phyloP scores from a whole-genome alignment of 176 grass and related monocot species.

The Avena atlantica region DNA sequence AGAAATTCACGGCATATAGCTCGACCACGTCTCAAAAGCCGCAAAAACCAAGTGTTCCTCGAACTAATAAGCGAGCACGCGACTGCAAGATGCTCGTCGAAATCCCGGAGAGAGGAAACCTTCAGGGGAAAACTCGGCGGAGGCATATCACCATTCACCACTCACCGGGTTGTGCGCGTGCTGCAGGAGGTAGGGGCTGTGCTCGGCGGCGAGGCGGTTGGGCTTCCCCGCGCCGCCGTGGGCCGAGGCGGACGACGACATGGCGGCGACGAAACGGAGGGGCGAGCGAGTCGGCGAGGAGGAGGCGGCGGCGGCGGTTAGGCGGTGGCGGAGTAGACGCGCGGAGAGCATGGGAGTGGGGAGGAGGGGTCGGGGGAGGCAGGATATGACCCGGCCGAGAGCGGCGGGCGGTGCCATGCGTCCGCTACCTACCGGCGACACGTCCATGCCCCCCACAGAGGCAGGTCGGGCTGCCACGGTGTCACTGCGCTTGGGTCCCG shows the following conservation, averaged over 20 bases:
- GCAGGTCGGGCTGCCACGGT: no score
- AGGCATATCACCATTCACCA: neutral
- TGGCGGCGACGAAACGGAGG: constrained; percentile 33
- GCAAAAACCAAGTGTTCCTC: neutral
- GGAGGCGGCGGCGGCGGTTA: neutral
- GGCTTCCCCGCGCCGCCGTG: constrained; percentile 45
- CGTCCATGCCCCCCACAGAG: neutral
- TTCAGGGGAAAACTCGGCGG: neutral
- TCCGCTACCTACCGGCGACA: constrained; percentile 15
- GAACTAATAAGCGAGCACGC: neutral
- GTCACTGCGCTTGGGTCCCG: neutral
- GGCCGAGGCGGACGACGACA: constrained; percentile 49
- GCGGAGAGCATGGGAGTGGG: constrained; percentile 19
- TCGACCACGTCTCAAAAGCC: neutral
- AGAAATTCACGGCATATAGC: neutral
- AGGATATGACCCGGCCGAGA: constrained; percentile 52
- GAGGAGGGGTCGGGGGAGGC: neutral
- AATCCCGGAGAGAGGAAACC: constrained; percentile 22
- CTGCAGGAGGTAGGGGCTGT: constrained; percentile 98
- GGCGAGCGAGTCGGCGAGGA: neutral
- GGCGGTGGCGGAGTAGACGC: constrained; percentile 39
- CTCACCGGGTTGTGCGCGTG: constrained; percentile 93
- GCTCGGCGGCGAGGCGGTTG: constrained; percentile 90
- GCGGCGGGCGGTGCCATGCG: constrained; percentile 52
- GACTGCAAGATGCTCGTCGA: constrained; percentile 37